Evolutionary conservation across 768 basidiomycete genomes (phyloP).

Genomic region (Candolleomyces aberdarensis): DNA sequence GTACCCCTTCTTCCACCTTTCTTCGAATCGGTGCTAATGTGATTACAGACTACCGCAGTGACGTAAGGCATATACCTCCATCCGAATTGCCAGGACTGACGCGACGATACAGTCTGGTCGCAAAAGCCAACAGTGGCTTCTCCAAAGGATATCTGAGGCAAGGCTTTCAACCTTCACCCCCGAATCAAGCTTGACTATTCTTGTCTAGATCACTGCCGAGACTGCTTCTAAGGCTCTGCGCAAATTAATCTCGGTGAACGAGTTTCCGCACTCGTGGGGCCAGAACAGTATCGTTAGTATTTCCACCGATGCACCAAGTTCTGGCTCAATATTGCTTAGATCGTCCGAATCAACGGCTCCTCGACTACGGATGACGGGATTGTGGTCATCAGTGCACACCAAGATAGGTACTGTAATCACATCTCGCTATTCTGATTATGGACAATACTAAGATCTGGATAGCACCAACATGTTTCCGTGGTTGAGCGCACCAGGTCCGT

Average conservation of each 20-base stretch:
- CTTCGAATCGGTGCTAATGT: constrained; percentile 5
- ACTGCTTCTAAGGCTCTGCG: constrained; percentile 57
- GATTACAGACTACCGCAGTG: constrained; percentile 47
- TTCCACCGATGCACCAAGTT: neutral
- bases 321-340: constrained; percentile 37
- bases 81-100: neutral
- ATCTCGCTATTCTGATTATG: constrained; percentile 1
- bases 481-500: constrained; percentile 68
- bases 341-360: constrained; percentile 74
- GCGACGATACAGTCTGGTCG: constrained; percentile 56
- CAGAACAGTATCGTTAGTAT: constrained; percentile 72
- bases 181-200: constrained; percentile 8
- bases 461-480: constrained; percentile 81
- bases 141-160: constrained; percentile 65
- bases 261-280: constrained; percentile 81
- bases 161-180: constrained; percentile 4
- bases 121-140: constrained; percentile 77
- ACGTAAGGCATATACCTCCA: constrained; percentile 41
- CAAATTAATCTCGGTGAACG: constrained; percentile 57
- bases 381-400: constrained; percentile 77
- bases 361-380: constrained; percentile 56
- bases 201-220: constrained; percentile 56
- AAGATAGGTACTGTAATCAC: constrained; percentile 57
- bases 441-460: constrained; percentile 1
- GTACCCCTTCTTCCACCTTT: constrained; percentile 17